Base-by-base conservation (phyloP, 805 yeast species). In the Nakazawaea siamensis region DNA sequence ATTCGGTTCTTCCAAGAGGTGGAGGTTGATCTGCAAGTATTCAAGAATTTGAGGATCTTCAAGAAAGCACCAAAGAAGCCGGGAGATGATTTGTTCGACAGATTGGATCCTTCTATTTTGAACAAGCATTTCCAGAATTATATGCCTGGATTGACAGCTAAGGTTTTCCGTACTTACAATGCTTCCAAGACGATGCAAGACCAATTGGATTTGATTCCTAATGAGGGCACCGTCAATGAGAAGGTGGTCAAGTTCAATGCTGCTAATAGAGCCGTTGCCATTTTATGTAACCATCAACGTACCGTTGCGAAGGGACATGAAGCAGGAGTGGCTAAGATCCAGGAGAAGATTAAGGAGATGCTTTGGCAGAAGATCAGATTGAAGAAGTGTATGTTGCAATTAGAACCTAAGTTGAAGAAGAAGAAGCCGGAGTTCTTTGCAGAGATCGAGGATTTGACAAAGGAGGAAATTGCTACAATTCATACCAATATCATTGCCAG, bases 131-230 rank as follows among this genome's bases (percentile, higher is more conserved):
- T 88, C 50, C 96, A 87, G 52, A 76, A 71, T 40, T 87, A 88
- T 57, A 80, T 88, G 92, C 76, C 82, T 17, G 97, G 97, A 0
- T 67, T 88, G 44, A 87, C 97, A 0, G 97, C 97, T 4, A 88
- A 88, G 57, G 97, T 88, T 15, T 90, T 88, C 68, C 94, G 97
- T 77, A 88, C 97, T 1, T 88, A 84, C 53, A 88, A 88, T 60
- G 97, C 97, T 1, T 84, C 96, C 1, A 83, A 84, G 55, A 87
- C 96, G 2, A 90, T 88, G 97, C 97, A 88, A 57, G 94, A 88
- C 50, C 95, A 86, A 54, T 58, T 90, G 41, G 95, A 83, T 52
- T 60, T 78, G 48, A 86, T 90, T 45, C 69, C 80, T n/a, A 82
- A 85, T 53, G 81, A 75, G 51, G 96, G 96, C 18, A 75, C 94